phyloP scores from a whole-genome alignment of 495 filamentous ascomycete genomes.

The Tuber borchii region DNA sequence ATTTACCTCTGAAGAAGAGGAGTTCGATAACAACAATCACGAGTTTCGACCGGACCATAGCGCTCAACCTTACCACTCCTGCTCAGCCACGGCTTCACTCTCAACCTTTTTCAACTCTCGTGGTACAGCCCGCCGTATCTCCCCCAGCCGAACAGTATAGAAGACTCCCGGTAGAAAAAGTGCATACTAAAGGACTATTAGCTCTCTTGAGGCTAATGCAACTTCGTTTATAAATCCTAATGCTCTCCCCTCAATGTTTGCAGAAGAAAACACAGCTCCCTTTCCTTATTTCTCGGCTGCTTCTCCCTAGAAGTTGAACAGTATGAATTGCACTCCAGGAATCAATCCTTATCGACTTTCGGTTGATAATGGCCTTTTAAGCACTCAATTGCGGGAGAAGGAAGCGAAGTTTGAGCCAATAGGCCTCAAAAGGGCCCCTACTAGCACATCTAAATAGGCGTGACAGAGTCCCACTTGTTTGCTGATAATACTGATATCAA shows the following conservation, averaged over 20 bases:
- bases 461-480: too few species aligned
- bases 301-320: conserved; percentile 38
- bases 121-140: conserved; percentile 5
- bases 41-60: conserved; percentile 28
- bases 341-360: conserved; percentile 25
- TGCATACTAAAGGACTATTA: conserved; percentile 23
- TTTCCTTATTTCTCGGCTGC: conserved; percentile 38
- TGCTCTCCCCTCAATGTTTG: conserved; percentile 35
- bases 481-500: too few species aligned
- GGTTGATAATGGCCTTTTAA: conserved; percentile 30
- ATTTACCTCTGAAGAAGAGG: conserved; percentile 11
- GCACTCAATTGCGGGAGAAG: conserved; percentile 31
- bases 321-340: conserved; percentile 28
- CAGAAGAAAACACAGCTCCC: conserved; percentile 37
- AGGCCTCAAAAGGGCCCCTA: too few species aligned
- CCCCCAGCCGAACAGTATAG: conserved; percentile 30
- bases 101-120: conserved; percentile 19
- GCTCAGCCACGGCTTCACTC: conserved; percentile 30
- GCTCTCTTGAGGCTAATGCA: conserved; percentile 14
- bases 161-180: conserved; percentile 20
- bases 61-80: conserved; percentile 27
- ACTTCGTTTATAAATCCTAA: conserved; percentile 29
- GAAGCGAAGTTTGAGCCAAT: conserved; percentile 21
- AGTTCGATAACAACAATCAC: conserved; percentile 19
- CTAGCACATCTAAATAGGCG: too few species aligned